Conservation (phyloP, 352 stramenopile genomes). For the Discostella stelligera region DNA sequence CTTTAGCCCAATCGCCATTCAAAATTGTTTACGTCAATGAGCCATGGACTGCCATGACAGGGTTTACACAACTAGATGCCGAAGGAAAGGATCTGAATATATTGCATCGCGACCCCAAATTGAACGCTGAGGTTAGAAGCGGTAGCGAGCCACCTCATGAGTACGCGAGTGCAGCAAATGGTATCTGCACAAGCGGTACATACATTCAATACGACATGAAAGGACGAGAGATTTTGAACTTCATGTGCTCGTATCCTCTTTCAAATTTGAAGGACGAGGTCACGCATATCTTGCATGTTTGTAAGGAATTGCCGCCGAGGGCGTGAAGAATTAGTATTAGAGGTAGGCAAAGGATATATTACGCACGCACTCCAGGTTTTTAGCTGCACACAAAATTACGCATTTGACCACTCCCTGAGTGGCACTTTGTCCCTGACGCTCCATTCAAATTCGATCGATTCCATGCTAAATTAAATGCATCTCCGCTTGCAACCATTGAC, state of each 20-base stretch:
- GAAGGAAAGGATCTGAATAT: conserved; percentile 68
- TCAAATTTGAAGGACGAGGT: conserved; percentile 74
- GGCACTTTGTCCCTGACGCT: neutral
- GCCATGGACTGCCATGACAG: conserved; percentile 63
- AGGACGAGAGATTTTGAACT: conserved; percentile 71
- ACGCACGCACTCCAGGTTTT: neutral
- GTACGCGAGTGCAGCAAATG: conserved; percentile 52
- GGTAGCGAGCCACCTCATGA: conserved; percentile 44
- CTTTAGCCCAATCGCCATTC: conserved; percentile 59
- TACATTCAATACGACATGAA: conserved; percentile 74
- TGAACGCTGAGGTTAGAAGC: conserved; percentile 13
- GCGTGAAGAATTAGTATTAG: conserved; percentile 5
- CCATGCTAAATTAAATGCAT: neutral
- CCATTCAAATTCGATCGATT: neutral
- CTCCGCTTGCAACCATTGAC: neutral
- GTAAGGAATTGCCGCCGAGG: conserved; percentile 54
- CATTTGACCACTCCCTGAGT: too few species aligned
- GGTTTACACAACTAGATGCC: conserved; percentile 74
- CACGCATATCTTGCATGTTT: conserved; percentile 76
- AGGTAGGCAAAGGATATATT: neutral
- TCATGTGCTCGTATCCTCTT: conserved; percentile 77
- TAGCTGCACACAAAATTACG: neutral
- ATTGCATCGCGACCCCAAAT: conserved; percentile 47
- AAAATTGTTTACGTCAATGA: conserved; percentile 79
- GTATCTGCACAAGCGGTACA: conserved; percentile 47